Base-by-base conservation (phyloP, 2,329 filamentous ascomycete species). In the Ophiocordyceps sinensis region DNA sequence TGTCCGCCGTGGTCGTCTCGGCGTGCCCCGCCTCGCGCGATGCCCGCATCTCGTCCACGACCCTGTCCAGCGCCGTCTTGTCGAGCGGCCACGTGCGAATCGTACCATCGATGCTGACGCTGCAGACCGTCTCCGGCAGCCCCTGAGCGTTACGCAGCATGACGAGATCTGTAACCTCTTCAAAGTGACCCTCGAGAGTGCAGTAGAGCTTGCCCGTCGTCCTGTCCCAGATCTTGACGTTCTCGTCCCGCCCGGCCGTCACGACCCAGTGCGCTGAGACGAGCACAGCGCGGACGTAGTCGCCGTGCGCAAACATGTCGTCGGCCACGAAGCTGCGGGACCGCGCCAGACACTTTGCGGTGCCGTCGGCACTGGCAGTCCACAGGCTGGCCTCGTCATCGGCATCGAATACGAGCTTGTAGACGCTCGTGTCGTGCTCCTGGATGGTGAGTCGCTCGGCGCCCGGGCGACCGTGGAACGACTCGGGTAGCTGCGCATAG, bases 301-400 rank as follows among this genome's bases (percentile, higher is more conserved):
- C 87, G 2, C 87, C 85, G 57, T 98, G 91, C 41, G 70, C 62
- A 45, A 94, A 75, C 1, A 65, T 72, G 41, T 88, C 81, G 44
- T 89, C 85, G 4, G 74, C 63, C 37, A 72, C 73, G 70, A 86
- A 95, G 15, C 69, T 70, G 37, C 73, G 75, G 21, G 70, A 65
- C 40, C 87, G 71, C 1, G 79, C 71, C 9, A 95, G 70, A 50
- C 85, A 88, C 58, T 89, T 91, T 2, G 79, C 79, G 1, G 82
- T 87, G 50, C 86, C 91, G 58, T 98, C 91, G 5, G 86, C 87
- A 45, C 86, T 94, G 6, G 88, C 83, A 8, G 89, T 95, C 87
- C 87, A 96, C 13, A 95, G 64, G 51, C 95, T 85, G 28, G 73
- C 77, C 12, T 75, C 71, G 7, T 77, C 64, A 6, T 67, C 64